Conservation (phyloP, 805 yeast species). For the Lachancea kluyveri region DNA sequence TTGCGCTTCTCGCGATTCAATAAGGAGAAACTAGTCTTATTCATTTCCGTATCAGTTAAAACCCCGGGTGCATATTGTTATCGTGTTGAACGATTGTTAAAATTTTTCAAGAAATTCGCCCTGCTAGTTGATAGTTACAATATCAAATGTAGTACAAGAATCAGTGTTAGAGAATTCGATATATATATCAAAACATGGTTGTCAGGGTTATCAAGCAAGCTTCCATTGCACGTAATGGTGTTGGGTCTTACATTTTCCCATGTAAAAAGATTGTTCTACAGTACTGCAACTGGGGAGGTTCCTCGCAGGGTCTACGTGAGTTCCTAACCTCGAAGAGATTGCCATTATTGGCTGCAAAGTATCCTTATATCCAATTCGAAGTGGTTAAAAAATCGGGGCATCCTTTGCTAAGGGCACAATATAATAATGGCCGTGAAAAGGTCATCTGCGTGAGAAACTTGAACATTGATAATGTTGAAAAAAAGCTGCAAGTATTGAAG, state of each 20-base stretch:
- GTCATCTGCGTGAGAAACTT: slow-evolving; percentile 74
- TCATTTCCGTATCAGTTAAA: no score
- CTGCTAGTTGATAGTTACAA: no score
- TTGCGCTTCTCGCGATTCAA: no score
- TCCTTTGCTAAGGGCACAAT: slow-evolving; percentile 64
- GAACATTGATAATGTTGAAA: slow-evolving; percentile 51
- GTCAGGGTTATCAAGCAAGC: slow-evolving; percentile 54
- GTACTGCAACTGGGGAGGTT: slow-evolving; percentile 95
- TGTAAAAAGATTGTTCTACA: slow-evolving; percentile 71
- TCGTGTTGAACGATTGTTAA: no score
- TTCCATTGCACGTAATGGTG: slow-evolving; percentile 66
- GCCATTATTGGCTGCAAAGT: slow-evolving; percentile 46
- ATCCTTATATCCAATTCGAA: slow-evolving; percentile 68
- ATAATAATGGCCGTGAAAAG: slow-evolving; percentile 41
- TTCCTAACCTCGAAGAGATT: slow-evolving; percentile 49
- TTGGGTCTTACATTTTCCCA: slow-evolving; percentile 66
- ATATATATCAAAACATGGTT: no score
- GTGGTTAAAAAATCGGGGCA: slow-evolving; percentile 72
- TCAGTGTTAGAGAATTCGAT: slow-evolving; percentile 34
- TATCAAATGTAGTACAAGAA: no score
- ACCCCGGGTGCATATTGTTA: no score
- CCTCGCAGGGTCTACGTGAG: slow-evolving; percentile 77
- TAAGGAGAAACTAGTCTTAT: no score
- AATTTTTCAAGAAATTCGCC: no score
- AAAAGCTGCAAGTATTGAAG: slow-evolving; percentile 56